These are phyloP conservation scores for Artemisia tridentata DNA, from an alignment of 129 eudicot genomes.

Conservation along the genomic window DNA sequence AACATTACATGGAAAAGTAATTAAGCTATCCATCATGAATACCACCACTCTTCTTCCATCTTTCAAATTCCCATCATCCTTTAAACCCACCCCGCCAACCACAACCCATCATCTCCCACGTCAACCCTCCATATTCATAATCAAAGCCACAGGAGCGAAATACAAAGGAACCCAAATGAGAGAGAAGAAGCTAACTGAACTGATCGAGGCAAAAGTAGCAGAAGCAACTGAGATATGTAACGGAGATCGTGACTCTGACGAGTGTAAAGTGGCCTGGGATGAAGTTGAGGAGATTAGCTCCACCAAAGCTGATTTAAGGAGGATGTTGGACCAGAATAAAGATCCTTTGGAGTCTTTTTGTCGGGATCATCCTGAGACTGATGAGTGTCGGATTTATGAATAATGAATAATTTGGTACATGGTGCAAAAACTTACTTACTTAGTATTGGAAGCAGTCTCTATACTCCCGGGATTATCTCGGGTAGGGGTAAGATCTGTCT, in stretches of 20 bases:
- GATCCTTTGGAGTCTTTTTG: constrained; percentile 49
- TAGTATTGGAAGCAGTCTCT: no score
- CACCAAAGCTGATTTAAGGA: constrained; percentile 50
- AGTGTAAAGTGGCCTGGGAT: constrained; percentile 62
- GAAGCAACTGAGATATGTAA: constrained; percentile 45
- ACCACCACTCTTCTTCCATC: no score
- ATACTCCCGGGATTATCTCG: no score
- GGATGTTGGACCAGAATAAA: constrained; percentile 29
- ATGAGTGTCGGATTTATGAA: constrained; percentile 38
- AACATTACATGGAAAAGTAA: no score
- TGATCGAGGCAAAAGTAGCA: constrained; percentile 40
- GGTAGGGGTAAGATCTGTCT: no score
- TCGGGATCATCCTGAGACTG: constrained; percentile 44
- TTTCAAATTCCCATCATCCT: no score
- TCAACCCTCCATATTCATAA: neutral
- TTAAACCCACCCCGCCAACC: no score
- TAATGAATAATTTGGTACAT: no score
- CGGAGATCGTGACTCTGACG: constrained; percentile 39
- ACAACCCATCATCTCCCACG: no score
- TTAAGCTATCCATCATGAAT: no score
- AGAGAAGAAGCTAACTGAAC: constrained; percentile 46
- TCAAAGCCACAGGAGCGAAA: constrained; percentile 31
- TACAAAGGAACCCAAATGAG: constrained; percentile 56
- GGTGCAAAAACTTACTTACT: no score
- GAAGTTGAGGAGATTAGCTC: constrained; percentile 51